Evolutionary conservation across 306 rosid genomes (phyloP).

Genomic region (Pterocarpus macrocarpus): DNA sequence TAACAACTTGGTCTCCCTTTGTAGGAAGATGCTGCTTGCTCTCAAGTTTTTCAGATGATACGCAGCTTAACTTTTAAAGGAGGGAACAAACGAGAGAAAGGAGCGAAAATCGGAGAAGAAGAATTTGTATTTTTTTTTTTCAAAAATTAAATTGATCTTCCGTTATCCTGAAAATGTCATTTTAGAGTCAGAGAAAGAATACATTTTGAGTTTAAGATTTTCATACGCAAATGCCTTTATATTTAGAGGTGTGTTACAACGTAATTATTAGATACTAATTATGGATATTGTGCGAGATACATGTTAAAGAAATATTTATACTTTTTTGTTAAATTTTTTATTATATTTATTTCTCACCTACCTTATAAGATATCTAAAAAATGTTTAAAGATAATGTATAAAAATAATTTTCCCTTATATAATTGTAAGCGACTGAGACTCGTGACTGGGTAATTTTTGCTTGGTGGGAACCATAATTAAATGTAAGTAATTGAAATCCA

Average conservation of each 20-base stretch:
- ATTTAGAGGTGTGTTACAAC: not conserved
- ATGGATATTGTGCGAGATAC: too few relatives aligned
- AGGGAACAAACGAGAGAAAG: too few relatives aligned
- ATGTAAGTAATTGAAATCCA: conserved; percentile 43
- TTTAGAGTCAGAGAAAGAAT: not conserved
- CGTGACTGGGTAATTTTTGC: conserved; percentile 33
- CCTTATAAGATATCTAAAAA: too few relatives aligned
- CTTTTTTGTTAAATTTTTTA: too few relatives aligned
- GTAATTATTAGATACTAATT: too few relatives aligned
- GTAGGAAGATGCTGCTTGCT: not conserved
- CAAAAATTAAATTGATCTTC: not conserved
- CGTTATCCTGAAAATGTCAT: not conserved
- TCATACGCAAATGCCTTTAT: conserved; percentile 30
- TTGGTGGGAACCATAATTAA: conserved; percentile 34
- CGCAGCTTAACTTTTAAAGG: conserved; percentile 20
- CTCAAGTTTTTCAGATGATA: not conserved
- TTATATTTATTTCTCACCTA: too few relatives aligned
- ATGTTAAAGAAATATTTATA: too few relatives aligned
- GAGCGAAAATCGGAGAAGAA: too few relatives aligned
- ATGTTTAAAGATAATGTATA: too few relatives aligned
- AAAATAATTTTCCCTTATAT: too few relatives aligned
- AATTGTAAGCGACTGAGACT: too few relatives aligned
- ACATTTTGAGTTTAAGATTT: conserved; percentile 12
- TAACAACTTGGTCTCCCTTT: conserved; percentile 26
- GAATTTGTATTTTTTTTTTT: too few relatives aligned